Conservation (phyloP, 116 monocot species). For the Dioscorea cayenensis region DNA sequence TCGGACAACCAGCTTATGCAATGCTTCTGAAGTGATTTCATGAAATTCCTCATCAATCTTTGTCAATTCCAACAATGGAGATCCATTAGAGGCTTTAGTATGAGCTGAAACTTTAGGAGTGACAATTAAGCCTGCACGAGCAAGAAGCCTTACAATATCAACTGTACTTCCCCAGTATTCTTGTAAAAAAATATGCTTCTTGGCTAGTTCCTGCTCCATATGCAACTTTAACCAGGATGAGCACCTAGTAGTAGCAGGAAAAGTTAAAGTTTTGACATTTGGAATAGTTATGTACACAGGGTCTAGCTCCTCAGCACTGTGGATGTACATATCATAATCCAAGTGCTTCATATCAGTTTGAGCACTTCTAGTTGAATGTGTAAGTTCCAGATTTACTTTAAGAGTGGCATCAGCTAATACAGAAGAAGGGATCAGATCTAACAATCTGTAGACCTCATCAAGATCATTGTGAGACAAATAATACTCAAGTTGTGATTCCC, state of each 20-base stretch:
- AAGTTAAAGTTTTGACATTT: slow-evolving; percentile 56
- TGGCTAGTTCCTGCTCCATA: slow-evolving; percentile 74
- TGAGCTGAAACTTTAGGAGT: slow-evolving; percentile 5
- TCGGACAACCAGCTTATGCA: slow-evolving; percentile 62
- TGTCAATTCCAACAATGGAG: slow-evolving; percentile 24
- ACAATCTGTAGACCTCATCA: slow-evolving; percentile 46
- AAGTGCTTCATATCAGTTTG: slow-evolving; percentile 2
- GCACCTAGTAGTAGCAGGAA: slow-evolving; percentile 30
- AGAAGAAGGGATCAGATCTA: slow-evolving; percentile 53
- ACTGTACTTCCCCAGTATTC: slow-evolving; percentile 60
- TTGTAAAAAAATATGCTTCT: slow-evolving; percentile 76
- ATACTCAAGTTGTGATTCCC: slow-evolving; percentile 89
- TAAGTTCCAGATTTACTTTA: slow-evolving; percentile 42
- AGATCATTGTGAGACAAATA: slow-evolving; percentile 62
- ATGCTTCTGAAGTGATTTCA: slow-evolving; percentile 36
- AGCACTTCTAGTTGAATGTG: slow-evolving; percentile 19
- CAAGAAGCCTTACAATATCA: slow-evolving; percentile 65
- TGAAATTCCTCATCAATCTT: slow-evolving; percentile 8
- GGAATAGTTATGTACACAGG: slow-evolving; percentile 60
- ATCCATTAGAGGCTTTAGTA: slow-evolving; percentile 11
- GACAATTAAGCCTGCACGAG: slow-evolving; percentile 45
- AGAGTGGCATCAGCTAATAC: slow-evolving; percentile 51
- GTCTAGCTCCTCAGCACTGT: slow-evolving; percentile 55
- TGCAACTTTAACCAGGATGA: slow-evolving; percentile 63
- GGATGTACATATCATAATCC: slow-evolving; percentile 27